Percentiles rank a stretch among this genome's conserved stretches.
These are phyloP conservation scores for Tillandsia fasciculata DNA, from an alignment of 176 grass and related monocot species.

Conservation along the genomic window DNA sequence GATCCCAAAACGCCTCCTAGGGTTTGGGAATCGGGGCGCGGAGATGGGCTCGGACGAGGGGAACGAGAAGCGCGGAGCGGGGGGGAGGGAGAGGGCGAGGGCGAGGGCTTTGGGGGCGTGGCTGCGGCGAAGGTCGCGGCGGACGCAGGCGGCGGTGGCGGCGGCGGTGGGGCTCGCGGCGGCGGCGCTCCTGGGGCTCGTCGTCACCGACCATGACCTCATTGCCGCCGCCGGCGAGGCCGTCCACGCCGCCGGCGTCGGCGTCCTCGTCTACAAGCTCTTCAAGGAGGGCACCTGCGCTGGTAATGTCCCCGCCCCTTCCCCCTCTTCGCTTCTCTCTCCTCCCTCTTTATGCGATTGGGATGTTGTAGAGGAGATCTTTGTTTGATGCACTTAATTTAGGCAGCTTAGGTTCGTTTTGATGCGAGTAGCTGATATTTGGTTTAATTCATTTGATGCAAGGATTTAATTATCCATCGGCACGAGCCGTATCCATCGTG, in stretches of 20 bases:
- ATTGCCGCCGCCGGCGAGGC: conserved; percentile 11
- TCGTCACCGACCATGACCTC: conserved; percentile 15
- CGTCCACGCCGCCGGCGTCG: conserved; percentile 17
- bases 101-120: neutral
- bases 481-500: too few relatives aligned
- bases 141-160: conserved; percentile 1
- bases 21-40: too few relatives aligned
- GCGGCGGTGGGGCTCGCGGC: conserved; percentile 3
- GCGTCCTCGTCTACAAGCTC: conserved; percentile 15
- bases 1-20: too few relatives aligned
- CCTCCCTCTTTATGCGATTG: neutral
- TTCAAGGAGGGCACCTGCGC: conserved; percentile 9
- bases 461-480: too few relatives aligned
- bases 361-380: neutral
- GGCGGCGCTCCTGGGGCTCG: neutral
- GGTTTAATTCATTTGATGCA: too few relatives aligned
- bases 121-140: conserved; percentile 5
- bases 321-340: too few relatives aligned
- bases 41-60: too few relatives aligned
- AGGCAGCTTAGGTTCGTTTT: neutral
- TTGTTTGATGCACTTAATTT: neutral
- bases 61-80: too few relatives aligned
- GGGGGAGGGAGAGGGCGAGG: too few relatives aligned
- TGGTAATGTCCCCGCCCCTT: neutral
- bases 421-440: too few relatives aligned